phyloP scores from a whole-genome alignment of 202 grass and related monocot species.

The Alloteropsis angusta region DNA sequence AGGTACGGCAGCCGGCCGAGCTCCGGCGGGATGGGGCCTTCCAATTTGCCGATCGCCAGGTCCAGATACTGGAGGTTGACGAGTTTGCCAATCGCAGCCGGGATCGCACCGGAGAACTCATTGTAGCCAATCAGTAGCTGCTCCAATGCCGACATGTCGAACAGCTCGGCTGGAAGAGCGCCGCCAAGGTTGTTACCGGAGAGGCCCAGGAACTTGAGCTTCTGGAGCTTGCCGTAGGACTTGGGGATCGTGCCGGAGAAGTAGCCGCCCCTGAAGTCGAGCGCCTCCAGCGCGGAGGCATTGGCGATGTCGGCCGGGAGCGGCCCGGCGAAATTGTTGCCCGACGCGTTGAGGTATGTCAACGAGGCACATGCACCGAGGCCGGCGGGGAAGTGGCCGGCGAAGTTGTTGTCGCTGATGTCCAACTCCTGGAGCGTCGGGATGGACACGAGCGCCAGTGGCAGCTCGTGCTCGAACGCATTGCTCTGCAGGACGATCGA shows the following conservation, averaged over 20 bases:
- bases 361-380: constrained; percentile 42
- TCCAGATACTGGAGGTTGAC: constrained; percentile 76
- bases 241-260: constrained; percentile 67
- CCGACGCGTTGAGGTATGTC: constrained; percentile 66
- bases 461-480: constrained; percentile 49
- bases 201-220: constrained; percentile 80
- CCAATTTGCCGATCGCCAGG: constrained; percentile 75
- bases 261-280: constrained; percentile 83
- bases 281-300: constrained; percentile 43
- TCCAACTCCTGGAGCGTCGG: constrained; percentile 52
- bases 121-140: constrained; percentile 91
- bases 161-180: constrained; percentile 54
- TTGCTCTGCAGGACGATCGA: constrained; percentile 69
- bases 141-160: constrained; percentile 70
- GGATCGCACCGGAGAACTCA: constrained; percentile 68
- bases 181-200: constrained; percentile 94
- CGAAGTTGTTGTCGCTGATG: constrained; percentile 88
- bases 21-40: constrained; percentile 63
- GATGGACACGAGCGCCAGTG: constrained; percentile 34
- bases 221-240: constrained; percentile 55
- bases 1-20: constrained; percentile 52
- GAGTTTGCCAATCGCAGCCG: constrained; percentile 65
- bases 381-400: constrained; percentile 56
- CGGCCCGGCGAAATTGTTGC: constrained; percentile 81
- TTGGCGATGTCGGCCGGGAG: constrained; percentile 63